These are phyloP conservation scores for Coniella lustricola DNA, from an alignment of 2,329 filamentous ascomycete species.

Conservation along the genomic window DNA sequence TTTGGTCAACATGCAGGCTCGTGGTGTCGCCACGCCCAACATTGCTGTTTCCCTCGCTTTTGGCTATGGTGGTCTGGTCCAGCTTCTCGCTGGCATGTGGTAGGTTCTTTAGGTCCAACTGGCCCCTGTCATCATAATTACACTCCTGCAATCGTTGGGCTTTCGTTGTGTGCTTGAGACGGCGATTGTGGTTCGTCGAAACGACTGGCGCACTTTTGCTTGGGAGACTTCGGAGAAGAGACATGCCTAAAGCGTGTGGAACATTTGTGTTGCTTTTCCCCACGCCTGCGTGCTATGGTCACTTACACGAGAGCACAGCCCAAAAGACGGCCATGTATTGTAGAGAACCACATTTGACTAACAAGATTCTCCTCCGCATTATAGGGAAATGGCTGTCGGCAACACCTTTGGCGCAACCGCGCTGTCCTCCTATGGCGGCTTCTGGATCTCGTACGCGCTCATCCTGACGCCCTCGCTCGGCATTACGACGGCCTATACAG, in stretches of 20 bases:
- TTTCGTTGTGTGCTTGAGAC: no score
- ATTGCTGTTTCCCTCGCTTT: conserved; percentile 64
- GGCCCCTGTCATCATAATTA: neutral
- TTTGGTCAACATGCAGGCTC: conserved; percentile 62
- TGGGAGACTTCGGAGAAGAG: no score
- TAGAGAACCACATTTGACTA: no score
- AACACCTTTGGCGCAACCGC: conserved; percentile 83
- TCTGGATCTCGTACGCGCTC: conserved; percentile 73
- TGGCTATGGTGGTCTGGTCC: conserved; percentile 71
- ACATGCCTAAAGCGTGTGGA: no score
- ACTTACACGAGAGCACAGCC: no score
- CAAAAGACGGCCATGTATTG: no score
- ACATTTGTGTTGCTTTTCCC: neutral
- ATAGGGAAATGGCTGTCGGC: conserved; percentile 77
- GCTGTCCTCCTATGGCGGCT: conserved; percentile 73
- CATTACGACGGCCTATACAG: conserved; percentile 37
- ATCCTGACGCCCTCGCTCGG: conserved; percentile 55
- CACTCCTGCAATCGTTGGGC: no score
- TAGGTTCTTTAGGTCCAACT: conserved; percentile 34
- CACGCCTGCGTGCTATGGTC: no score
- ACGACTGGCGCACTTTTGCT: no score
- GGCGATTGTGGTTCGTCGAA: no score
- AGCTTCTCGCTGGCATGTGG: conserved; percentile 83
- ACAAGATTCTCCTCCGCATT: conserved; percentile 12
- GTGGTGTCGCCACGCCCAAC: conserved; percentile 53